Conservation (phyloP, 2,329 filamentous ascomycete species). For the Grosmannia clavigera region DNA sequence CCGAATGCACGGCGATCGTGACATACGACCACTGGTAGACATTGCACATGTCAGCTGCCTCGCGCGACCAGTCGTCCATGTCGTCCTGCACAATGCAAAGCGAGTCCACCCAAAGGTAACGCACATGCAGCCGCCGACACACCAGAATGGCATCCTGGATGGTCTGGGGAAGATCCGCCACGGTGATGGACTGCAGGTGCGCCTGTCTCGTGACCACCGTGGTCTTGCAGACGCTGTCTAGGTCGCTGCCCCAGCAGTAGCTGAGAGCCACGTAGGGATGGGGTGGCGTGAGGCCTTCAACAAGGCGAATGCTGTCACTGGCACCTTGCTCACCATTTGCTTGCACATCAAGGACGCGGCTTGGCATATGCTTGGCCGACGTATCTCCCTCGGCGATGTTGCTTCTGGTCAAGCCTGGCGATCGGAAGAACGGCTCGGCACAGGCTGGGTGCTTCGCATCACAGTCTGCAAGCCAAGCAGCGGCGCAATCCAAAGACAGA, state of each 20-base stretch:
- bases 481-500: background rate
- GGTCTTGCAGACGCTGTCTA: background rate
- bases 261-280: slow-evolving; percentile 7
- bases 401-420: background rate
- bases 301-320: background rate
- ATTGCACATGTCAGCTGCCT: slow-evolving; percentile 4
- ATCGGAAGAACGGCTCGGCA: background rate
- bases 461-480: background rate
- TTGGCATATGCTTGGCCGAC: no score
- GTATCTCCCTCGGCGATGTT: no score
- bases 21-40: slow-evolving; percentile 5
- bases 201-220: background rate
- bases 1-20: slow-evolving; percentile 2
- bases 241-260: slow-evolving; percentile 6
- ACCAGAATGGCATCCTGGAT: slow-evolving; percentile 6
- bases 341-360: no score
- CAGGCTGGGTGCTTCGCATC: background rate
- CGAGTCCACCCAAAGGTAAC: slow-evolving; percentile 11
- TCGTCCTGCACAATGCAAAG: slow-evolving; percentile 11
- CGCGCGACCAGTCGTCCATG: slow-evolving; percentile 3
- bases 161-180: slow-evolving; percentile 2
- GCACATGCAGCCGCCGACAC: slow-evolving; percentile 2
- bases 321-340: no score
- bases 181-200: background rate
- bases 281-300: background rate